Percentiles rank a stretch among this genome's conserved stretches.
phyloP scores from a whole-genome alignment of 2,329 filamentous ascomycete genomes.

The Myrmaecium sp. region DNA sequence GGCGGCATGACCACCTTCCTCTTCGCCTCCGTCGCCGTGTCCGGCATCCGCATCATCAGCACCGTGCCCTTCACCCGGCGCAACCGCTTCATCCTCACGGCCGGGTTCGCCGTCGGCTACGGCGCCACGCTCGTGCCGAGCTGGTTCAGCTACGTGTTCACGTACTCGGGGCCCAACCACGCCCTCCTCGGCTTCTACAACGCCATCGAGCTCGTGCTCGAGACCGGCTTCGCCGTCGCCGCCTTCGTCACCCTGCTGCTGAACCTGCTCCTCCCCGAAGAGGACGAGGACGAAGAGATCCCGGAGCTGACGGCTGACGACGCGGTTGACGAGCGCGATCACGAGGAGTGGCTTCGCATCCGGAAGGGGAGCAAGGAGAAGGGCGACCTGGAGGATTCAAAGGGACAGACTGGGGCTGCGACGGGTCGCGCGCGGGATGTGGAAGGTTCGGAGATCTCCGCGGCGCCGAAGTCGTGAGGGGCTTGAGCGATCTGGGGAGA shows the following conservation, averaged over 20 bases:
- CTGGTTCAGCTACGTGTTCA: slow-evolving; percentile 58
- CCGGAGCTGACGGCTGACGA: slow-evolving; percentile 26
- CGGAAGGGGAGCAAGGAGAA: slow-evolving; percentile 9
- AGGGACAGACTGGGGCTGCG: no score
- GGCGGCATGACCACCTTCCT: slow-evolving; percentile 54
- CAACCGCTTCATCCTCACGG: slow-evolving; percentile 68
- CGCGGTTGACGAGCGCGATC: slow-evolving; percentile 19
- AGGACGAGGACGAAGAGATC: slow-evolving; percentile 48
- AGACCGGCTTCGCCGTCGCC: slow-evolving; percentile 54
- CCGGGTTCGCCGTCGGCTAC: slow-evolving; percentile 56
- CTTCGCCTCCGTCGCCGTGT: slow-evolving; percentile 59
- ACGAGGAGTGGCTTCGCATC: slow-evolving; percentile 24
- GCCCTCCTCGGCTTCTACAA: slow-evolving; percentile 57
- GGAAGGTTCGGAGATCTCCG: no score
- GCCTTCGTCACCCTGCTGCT: slow-evolving; percentile 57
- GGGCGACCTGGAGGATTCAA: slow-evolving; percentile 6
- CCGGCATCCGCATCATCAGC: slow-evolving; percentile 59
- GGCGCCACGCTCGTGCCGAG: slow-evolving; percentile 30
- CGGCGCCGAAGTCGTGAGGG: no score
- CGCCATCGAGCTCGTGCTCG: slow-evolving; percentile 34
- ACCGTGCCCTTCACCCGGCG: slow-evolving; percentile 59
- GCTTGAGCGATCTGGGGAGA: no score
- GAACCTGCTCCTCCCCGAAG: slow-evolving; percentile 56
- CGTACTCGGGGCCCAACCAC: slow-evolving; percentile 50
- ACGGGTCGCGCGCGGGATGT: no score